These are phyloP conservation scores for Colletotrichum brevisporum DNA, from an alignment of 2,329 filamentous ascomycete species.

Conservation along the genomic window DNA sequence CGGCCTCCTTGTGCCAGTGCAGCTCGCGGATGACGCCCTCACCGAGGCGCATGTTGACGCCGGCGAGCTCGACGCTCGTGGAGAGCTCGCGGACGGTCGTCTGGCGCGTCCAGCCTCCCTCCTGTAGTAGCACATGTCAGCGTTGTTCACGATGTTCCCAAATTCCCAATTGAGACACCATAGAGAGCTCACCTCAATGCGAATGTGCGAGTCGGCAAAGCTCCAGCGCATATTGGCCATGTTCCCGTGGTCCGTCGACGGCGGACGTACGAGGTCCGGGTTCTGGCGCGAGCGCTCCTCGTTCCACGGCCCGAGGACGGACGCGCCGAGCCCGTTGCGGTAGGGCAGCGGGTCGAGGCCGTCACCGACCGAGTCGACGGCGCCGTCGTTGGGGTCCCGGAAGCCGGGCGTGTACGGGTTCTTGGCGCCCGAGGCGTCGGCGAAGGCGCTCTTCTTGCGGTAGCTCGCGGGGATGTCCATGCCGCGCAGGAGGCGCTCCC, in stretches of 20 bases:
- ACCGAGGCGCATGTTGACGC: slow-evolving; percentile 84
- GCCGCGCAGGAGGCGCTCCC: slow-evolving; percentile 67
- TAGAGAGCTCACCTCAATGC: slow-evolving; percentile 68
- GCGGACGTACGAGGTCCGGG: slow-evolving; percentile 79
- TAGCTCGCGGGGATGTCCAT: slow-evolving; percentile 61
- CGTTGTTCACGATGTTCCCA: not conserved
- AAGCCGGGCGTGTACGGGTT: slow-evolving; percentile 72
- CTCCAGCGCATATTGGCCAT: slow-evolving; percentile 82
- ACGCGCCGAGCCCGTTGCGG: slow-evolving; percentile 74
- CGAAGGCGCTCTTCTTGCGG: slow-evolving; percentile 48
- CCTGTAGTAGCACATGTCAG: slow-evolving; percentile 55
- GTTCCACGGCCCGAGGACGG: slow-evolving; percentile 79
- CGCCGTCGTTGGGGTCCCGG: slow-evolving; percentile 73
- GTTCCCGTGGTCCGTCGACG: slow-evolving; percentile 79
- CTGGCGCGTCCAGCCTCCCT: slow-evolving; percentile 83
- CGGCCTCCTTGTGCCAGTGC: slow-evolving; percentile 86
- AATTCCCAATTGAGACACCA: not conserved
- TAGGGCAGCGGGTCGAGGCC: slow-evolving; percentile 76
- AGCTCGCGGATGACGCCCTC: slow-evolving; percentile 81
- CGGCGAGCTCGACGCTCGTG: slow-evolving; percentile 78
- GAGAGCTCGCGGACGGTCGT: slow-evolving; percentile 77
- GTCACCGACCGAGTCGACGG: slow-evolving; percentile 72
- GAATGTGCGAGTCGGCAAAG: slow-evolving; percentile 74
- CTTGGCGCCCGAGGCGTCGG: slow-evolving; percentile 37
- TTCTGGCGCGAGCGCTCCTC: slow-evolving; percentile 76